Evolutionary conservation across 495 filamentous ascomycete species (phyloP).

Genomic region (Lepidopterella palustris): DNA sequence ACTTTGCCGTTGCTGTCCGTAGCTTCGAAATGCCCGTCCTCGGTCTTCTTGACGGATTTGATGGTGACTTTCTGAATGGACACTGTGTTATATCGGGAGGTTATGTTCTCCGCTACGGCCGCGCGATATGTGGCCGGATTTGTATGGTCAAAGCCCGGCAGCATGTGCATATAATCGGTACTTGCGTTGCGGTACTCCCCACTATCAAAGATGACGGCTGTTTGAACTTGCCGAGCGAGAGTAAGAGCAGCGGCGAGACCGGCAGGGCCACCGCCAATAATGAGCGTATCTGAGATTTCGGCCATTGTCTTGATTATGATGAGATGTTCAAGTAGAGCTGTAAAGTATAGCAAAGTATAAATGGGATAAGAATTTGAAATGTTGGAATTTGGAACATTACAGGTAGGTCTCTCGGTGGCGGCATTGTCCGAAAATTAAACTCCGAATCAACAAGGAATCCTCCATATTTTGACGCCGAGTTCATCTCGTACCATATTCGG

Average conservation of each 20-base stretch:
- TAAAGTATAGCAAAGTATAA: too few species aligned
- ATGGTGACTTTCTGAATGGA: slow-evolving; percentile 33
- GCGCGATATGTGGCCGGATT: slow-evolving; percentile 17
- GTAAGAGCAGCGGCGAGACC: slow-evolving; percentile 45
- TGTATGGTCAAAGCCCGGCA: slow-evolving; percentile 42
- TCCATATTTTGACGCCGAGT: too few species aligned
- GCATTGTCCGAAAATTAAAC: not conserved
- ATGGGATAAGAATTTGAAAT: not conserved
- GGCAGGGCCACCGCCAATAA: slow-evolving; percentile 53
- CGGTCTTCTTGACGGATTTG: slow-evolving; percentile 29
- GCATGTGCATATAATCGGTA: slow-evolving; percentile 47
- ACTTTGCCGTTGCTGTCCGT: not conserved
- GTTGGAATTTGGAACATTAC: not conserved
- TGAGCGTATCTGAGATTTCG: slow-evolving; percentile 41
- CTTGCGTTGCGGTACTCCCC: slow-evolving; percentile 45
- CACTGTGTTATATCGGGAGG: slow-evolving; percentile 41
- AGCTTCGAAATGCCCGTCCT: slow-evolving; percentile 36
- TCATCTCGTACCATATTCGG: too few species aligned
- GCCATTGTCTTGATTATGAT: not conserved
- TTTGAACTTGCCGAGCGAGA: slow-evolving; percentile 46
- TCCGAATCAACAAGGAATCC: too few species aligned
- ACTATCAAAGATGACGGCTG: slow-evolving; percentile 46
- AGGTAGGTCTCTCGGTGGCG: not conserved
- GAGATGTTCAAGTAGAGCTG: not conserved
- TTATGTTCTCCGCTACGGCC: slow-evolving; percentile 32